Base-by-base conservation (phyloP, 1,284 basidiomycete species). In the Papiliotrema terrestris region DNA sequence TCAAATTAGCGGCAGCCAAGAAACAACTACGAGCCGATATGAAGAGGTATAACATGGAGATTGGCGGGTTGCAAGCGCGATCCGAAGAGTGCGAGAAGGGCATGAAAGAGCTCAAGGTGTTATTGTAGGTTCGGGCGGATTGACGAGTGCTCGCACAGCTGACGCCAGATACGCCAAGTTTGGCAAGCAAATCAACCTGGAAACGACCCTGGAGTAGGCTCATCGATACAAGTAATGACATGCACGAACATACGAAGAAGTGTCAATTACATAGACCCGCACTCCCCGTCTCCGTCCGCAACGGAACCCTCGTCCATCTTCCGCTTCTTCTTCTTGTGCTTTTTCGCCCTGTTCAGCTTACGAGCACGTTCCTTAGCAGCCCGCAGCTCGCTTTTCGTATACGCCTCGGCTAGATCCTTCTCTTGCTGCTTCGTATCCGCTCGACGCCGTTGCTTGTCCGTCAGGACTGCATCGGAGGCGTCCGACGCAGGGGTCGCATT, bases 101-200 rank as follows among this genome's bases (percentile, higher is more conserved):
- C 62, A 98, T 98, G 95, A 88, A 90, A 68, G 83, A 85, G 58
- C 83, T 98, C 51, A 98, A 98, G 75, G 85, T 91, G 26, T 74
- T 82, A 3, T 74, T 98, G 66, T 75, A 32, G 6, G 29, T 32
- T 32, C 5, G 6, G 29, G 11, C 29, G 60, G 69, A 75, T 66
- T 14, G 8, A 11, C 9, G 8, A 23, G 5, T 9, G 32, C 29
- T 37, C 8, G 17, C 13, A 8, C 13, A 20, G 20, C 25, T 22
- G 20, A 36, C 36, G 32, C n/a, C 48, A 78, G 76, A 48, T 96
- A 96, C 71, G 89, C 89, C 39, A 94, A 93, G 77, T 96, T 97
- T 70, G 93, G 93, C 32, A 85, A 83, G 51, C 89, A 92, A 53
- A 97, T 97, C 78, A 97, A 94, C 74, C 82, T 94, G 52, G 91